Conservation (phyloP, 768 basidiomycete genomes). For the Lactifluus piperatus region DNA sequence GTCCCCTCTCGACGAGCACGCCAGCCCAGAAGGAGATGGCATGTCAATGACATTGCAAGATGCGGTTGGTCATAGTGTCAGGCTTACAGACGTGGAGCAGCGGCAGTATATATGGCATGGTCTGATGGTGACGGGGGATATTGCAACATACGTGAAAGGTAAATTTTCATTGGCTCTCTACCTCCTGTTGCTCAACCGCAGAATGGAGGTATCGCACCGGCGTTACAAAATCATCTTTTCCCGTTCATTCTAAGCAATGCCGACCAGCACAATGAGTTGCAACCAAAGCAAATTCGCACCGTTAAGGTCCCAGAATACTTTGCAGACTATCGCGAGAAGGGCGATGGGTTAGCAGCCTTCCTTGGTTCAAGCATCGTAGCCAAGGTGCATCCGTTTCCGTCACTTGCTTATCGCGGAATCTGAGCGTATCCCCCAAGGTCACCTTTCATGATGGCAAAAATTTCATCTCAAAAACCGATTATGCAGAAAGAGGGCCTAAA, state of each 20-base stretch:
- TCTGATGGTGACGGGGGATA: slow-evolving; percentile 71
- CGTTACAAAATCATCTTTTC: slow-evolving; percentile 62
- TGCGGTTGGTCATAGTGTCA: slow-evolving; percentile 55
- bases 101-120: slow-evolving; percentile 72
- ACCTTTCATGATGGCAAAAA: slow-evolving; percentile 69
- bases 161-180: slow-evolving; percentile 10
- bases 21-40: slow-evolving; percentile 23
- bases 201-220: slow-evolving; percentile 31
- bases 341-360: slow-evolving; percentile 74
- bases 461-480: slow-evolving; percentile 75
- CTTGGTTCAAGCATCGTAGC: slow-evolving; percentile 78
- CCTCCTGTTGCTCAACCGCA: slow-evolving; percentile 1
- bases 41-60: slow-evolving; percentile 48
- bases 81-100: slow-evolving; percentile 51
- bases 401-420: neutral
- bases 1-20: slow-evolving; percentile 6
- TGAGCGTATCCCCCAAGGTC: slow-evolving; percentile 37
- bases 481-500: slow-evolving; percentile 61
- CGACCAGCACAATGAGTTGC: slow-evolving; percentile 61
- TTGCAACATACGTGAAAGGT: slow-evolving; percentile 69
- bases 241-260: slow-evolving; percentile 51
- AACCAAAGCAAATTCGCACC: slow-evolving; percentile 54
- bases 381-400: slow-evolving; percentile 41
- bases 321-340: slow-evolving; percentile 80
- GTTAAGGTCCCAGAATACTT: slow-evolving; percentile 82